Conservation (phyloP, 257 asterid species). For the Solanum sejunctum region DNA sequence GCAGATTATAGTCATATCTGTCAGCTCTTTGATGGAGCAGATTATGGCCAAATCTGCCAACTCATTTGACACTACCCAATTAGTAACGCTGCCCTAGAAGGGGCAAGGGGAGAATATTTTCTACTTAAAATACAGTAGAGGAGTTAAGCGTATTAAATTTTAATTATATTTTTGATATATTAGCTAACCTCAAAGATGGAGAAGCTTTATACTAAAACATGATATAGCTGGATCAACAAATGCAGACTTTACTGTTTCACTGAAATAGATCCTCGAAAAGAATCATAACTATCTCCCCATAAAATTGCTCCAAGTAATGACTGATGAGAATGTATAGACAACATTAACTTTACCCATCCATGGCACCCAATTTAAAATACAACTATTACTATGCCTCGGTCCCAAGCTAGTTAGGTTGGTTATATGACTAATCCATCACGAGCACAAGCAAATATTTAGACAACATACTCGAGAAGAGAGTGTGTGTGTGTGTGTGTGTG, state of each 20-base stretch:
- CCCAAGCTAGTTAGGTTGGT: neutral
- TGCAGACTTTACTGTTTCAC: neutral
- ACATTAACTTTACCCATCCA: neutral
- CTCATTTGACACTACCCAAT: neutral
- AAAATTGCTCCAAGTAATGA: neutral
- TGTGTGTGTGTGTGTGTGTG: no score
- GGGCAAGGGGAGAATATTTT: neutral
- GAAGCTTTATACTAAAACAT: neutral
- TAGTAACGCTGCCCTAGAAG: neutral
- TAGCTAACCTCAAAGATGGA: neutral
- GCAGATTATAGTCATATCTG: no score
- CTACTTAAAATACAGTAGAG: neutral
- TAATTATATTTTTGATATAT: neutral
- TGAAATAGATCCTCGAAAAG: neutral
- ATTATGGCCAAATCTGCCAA: no score
- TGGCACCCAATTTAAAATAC: neutral
- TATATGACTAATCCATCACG: neutral
- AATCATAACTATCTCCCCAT: neutral
- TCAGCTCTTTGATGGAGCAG: no score
- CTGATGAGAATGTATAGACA: neutral
- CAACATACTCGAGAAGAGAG: neutral
- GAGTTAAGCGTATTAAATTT: neutral
- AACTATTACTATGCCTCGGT: neutral
- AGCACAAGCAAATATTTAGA: neutral
- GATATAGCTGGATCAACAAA: neutral